Conservation (phyloP, 176 grass and related monocot genomes). For the Eremochloa ophiuroides region DNA sequence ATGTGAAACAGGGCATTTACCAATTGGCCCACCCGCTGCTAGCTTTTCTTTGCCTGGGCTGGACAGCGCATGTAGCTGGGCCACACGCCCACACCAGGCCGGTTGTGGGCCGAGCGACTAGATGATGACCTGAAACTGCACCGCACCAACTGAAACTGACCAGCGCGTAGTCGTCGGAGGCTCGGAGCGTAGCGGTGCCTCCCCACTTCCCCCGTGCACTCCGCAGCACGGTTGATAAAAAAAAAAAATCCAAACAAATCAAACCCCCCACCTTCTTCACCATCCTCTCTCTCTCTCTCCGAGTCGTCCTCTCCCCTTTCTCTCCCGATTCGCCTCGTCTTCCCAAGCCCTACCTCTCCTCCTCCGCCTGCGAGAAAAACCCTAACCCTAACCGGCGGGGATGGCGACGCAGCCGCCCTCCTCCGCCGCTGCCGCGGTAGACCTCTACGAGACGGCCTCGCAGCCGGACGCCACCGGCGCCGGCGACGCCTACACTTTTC, state of each 20-base stretch:
- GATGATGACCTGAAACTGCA: too few relatives aligned
- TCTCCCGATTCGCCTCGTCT: slow-evolving; percentile 28
- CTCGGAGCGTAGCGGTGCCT: background rate
- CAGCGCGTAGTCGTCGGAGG: background rate
- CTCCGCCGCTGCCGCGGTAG: slow-evolving; percentile 39
- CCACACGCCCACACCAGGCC: too few relatives aligned
- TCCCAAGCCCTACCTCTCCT: background rate
- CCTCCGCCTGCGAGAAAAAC: slow-evolving; percentile 32
- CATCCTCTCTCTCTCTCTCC: background rate
- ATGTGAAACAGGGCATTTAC: too few relatives aligned
- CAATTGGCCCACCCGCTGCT: too few relatives aligned
- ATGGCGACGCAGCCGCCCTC: slow-evolving; percentile 51
- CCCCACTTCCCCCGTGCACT: slow-evolving; percentile 7
- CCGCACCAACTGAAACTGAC: too few relatives aligned
- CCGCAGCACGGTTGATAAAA: slow-evolving; percentile 8
- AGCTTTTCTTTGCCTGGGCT: too few relatives aligned
- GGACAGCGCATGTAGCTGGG: too few relatives aligned
- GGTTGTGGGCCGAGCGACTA: background rate
- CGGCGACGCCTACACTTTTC: slow-evolving; percentile 90
- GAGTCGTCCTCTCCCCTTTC: background rate
- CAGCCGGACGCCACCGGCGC: slow-evolving; percentile 75
- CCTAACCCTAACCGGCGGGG: slow-evolving; percentile 57
- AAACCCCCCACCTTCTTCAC: background rate
- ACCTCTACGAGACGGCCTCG: slow-evolving; percentile 98
- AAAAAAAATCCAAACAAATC: background rate